Evolutionary conservation across 495 filamentous ascomycete species (phyloP).

Genomic region (Xylaria flabelliformis): DNA sequence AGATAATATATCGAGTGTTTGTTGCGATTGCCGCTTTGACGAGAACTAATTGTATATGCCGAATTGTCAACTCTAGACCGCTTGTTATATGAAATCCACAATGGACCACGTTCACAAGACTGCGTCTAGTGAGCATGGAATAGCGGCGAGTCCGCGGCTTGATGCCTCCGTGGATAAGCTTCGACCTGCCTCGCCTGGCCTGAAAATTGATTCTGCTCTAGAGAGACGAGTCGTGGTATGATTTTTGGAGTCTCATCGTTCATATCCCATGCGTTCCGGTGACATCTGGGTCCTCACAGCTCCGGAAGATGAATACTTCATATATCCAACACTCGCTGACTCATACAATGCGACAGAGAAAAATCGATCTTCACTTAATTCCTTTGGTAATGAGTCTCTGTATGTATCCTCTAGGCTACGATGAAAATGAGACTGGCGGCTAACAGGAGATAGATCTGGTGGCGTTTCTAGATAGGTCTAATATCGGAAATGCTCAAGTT

Average conservation of each 20-base stretch:
- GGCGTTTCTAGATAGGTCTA: constrained; percentile 72
- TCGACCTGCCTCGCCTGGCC: neutral
- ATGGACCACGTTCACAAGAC: constrained; percentile 7
- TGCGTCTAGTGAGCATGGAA: neutral
- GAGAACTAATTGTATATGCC: neutral
- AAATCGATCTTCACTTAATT: constrained; percentile 60
- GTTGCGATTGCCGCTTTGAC: neutral
- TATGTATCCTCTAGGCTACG: constrained; percentile 38
- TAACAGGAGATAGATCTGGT: constrained; percentile 58
- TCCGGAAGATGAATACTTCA: neutral
- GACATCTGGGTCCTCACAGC: neutral
- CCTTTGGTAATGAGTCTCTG: constrained; percentile 61
- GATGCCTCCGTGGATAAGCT: constrained; percentile 11
- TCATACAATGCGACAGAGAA: constrained; percentile 42
- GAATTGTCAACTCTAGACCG: neutral
- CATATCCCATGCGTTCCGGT: neutral
- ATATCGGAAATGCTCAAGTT: constrained; percentile 70
- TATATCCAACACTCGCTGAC: neutral
- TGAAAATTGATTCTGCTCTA: constrained; percentile 17
- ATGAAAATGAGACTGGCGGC: neutral
- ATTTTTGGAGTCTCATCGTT: neutral
- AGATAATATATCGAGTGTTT: neutral
- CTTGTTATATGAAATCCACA: neutral
- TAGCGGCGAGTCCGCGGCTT: neutral
- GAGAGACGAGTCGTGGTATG: constrained; percentile 27